Conservation (phyloP, 2,329 filamentous ascomycete species). For the Lecanicillium sp. region DNA sequence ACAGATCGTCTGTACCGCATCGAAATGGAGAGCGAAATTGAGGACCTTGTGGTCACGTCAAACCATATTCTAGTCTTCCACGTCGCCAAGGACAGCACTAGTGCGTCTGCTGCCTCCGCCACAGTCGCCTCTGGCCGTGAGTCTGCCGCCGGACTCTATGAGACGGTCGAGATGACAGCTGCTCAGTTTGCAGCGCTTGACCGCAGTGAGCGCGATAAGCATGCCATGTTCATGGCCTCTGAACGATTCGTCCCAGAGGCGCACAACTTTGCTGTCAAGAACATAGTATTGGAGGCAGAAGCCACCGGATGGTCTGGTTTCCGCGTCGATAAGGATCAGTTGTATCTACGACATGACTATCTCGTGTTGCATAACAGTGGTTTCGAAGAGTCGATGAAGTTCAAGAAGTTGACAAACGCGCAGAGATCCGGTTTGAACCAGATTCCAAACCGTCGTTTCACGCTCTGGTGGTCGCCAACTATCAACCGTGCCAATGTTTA, state of each 20-base stretch:
- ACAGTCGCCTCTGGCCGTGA: slow-evolving; percentile 8
- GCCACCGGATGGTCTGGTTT: slow-evolving; percentile 41
- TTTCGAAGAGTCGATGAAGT: slow-evolving; percentile 73
- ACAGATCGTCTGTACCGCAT: slow-evolving; percentile 40
- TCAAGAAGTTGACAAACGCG: slow-evolving; percentile 97
- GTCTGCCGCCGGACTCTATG: slow-evolving; percentile 18
- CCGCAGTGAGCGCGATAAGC: slow-evolving; percentile 24
- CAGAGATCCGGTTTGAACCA: slow-evolving; percentile 96
- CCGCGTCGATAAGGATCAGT: slow-evolving; percentile 41
- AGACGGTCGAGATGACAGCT: slow-evolving; percentile 39
- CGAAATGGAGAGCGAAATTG: slow-evolving; percentile 29
- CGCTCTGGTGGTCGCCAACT: slow-evolving; percentile 91
- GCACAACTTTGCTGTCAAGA: slow-evolving; percentile 29
- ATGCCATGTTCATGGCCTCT: slow-evolving; percentile 24
- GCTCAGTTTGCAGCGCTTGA: slow-evolving; percentile 33
- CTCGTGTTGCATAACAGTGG: slow-evolving; percentile 41
- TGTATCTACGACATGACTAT: slow-evolving; percentile 41
- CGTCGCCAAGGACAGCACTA: slow-evolving; percentile 22
- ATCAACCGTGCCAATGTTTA: slow-evolving; percentile 97
- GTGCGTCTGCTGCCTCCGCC: not conserved
- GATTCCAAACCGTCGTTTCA: slow-evolving; percentile 97
- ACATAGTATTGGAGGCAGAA: slow-evolving; percentile 33
- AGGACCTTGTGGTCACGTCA: slow-evolving; percentile 41
- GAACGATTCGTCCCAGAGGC: slow-evolving; percentile 10
- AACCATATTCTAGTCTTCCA: slow-evolving; percentile 41